Base-by-base conservation (phyloP, 805 yeast species). In the Kazachstania taianensis region DNA sequence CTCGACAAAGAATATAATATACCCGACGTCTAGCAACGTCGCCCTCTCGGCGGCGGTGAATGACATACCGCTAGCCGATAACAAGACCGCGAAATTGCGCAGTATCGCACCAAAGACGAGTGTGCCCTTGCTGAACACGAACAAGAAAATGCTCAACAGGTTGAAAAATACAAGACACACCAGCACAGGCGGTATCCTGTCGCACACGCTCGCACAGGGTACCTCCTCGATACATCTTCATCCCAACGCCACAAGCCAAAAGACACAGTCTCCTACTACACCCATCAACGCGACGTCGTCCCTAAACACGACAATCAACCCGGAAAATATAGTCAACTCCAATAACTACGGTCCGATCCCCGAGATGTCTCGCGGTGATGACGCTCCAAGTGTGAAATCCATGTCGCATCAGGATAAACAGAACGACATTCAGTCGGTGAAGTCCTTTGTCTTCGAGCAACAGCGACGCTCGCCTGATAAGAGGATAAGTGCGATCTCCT, bases 51-150 rank as follows among this genome's bases (percentile, higher is more conserved):
- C 41, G 35, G 12, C 25, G 25, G 25, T 9, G 26, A 17, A 39
- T 35, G 22, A 38, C 32, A 16, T 40, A 36, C 29, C 47, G 41
- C 28, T 23, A 33, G 29, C 41, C 30, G 35, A 40, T 5, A 9
- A 22, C 25, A 28, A 8, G 33, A 27, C 19, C 36, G 37, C 14
- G 35, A 39, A 29, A 26, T 17, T 15, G 12, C 49, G 50, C 37
- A 58, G 59, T n/a, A 46, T 57, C 7, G 33, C 53, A 1, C 38
- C 57, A 3, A 57, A 55, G 37, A 46, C 50, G 50, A 57, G 62
- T 37, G 62, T 50, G 1, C 62, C 61, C 2, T 39, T 50, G 17
- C 37, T 57, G 24, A 57, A 52, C 33, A 47, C 44, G 20, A 46
- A 46, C 20, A 54, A 51, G 20, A 42, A 51, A 35, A 31, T 50